A percentile compares a stretch with the other conserved stretches of the same genome.
These are phyloP conservation scores for Vigna mungo DNA, from an alignment of 306 rosid species.

Conservation along the genomic window DNA sequence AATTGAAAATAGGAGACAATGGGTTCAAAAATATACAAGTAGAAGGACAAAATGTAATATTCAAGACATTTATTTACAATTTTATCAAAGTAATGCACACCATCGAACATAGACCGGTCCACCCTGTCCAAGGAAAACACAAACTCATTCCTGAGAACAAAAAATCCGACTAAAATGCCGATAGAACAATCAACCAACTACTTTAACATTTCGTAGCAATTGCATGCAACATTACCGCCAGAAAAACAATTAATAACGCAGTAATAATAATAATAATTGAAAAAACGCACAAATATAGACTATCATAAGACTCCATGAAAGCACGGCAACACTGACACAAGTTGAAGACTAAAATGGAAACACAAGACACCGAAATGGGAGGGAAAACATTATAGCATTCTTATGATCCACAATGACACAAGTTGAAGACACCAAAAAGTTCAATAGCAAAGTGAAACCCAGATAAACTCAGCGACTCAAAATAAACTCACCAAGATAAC, in stretches of 20 bases:
- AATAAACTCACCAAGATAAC: slow-evolving; percentile 64
- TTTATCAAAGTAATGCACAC: neutral
- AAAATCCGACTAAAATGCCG: slow-evolving; percentile 10
- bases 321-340: too few species aligned
- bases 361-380: neutral
- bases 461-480: neutral
- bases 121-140: slow-evolving; percentile 14
- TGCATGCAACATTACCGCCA: neutral
- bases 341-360: neutral
- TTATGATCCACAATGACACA: neutral
- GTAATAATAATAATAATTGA: neutral
- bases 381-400: neutral
- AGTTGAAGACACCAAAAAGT: neutral
- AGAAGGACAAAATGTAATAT: neutral
- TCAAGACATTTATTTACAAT: neutral
- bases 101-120: neutral
- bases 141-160: slow-evolving; percentile 1
- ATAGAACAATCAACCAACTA: slow-evolving; percentile 11
- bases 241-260: neutral
- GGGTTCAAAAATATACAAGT: neutral
- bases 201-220: neutral
- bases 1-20: neutral
- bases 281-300: neutral
- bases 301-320: neutral
- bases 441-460: neutral